phyloP scores from a whole-genome alignment of 305 asterid species.

The Fraxinus dipetala region DNA sequence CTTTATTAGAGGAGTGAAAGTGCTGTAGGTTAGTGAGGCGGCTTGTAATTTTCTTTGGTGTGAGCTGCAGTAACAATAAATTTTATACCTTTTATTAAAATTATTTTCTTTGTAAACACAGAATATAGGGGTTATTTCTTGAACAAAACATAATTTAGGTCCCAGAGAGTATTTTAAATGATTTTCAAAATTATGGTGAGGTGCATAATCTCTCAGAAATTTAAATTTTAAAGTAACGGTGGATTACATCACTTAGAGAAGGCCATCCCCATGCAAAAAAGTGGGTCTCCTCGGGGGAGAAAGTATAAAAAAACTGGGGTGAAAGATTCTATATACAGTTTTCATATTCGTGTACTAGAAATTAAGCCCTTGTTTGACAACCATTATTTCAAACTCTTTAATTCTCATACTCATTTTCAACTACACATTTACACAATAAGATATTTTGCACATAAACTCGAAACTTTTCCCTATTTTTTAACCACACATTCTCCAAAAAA shows the following conservation, averaged over 20 bases:
- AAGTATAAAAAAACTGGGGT: neutral
- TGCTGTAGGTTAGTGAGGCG: neutral
- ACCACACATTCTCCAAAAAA: neutral
- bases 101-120: neutral
- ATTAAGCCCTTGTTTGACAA: neutral
- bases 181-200: neutral
- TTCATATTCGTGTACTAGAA: neutral
- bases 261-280: neutral
- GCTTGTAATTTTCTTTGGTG: neutral
- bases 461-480: too few species aligned
- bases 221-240: neutral
- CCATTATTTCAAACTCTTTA: neutral
- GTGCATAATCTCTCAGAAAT: neutral
- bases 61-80: neutral
- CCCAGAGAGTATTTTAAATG: neutral
- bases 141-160: neutral
- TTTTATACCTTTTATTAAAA: neutral
- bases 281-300: neutral
- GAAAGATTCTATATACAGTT: neutral
- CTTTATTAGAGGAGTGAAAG: neutral
- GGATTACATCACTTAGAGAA: neutral
- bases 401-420: neutral
- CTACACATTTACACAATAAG: neutral
- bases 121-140: neutral
- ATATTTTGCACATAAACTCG: neutral